A percentile compares a stretch with the other conserved stretches of the same genome.
These are phyloP conservation scores for Trichopus zeylanicus DNA, from an alignment of 116 monocot species.

Conservation along the genomic window DNA sequence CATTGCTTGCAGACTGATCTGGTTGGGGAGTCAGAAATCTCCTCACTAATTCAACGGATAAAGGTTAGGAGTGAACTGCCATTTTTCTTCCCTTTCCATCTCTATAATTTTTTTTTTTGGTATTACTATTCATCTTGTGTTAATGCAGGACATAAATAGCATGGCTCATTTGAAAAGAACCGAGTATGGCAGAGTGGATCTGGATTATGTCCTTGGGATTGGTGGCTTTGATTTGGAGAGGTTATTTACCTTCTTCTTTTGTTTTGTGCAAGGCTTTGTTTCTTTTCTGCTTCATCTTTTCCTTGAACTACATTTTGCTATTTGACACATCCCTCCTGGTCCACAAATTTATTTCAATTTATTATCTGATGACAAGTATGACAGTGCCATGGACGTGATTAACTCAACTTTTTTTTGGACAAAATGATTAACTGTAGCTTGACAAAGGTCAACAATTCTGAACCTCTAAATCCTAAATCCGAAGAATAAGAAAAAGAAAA, in stretches of 20 bases:
- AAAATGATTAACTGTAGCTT: too few species aligned
- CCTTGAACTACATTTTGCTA: background rate
- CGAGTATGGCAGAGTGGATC: constrained; percentile 77
- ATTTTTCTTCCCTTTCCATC: constrained; percentile 5
- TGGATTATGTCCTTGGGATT: constrained; percentile 98
- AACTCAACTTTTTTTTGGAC: too few species aligned
- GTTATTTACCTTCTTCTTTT: constrained; percentile 23
- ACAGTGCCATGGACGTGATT: too few species aligned
- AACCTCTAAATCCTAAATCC: too few species aligned
- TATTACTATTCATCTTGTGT: constrained; percentile 10
- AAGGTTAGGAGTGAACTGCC: constrained; percentile 30
- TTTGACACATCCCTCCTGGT: too few species aligned
- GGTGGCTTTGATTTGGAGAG: constrained; percentile 99
- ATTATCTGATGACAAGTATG: too few species aligned
- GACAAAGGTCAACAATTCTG: too few species aligned
- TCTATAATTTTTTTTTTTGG: background rate
- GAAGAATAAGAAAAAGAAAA: too few species aligned
- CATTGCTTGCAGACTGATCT: constrained; percentile 60
- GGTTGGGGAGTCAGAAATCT: constrained; percentile 57
- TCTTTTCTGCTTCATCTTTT: background rate
- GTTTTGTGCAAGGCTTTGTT: background rate
- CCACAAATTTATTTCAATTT: too few species aligned
- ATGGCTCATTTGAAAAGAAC: constrained; percentile 85
- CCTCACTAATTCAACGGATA: constrained; percentile 63
- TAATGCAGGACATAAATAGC: constrained; percentile 65